Evolutionary conservation across 2,329 filamentous ascomycete species (phyloP), one percentile per base, ranked within the genome.

Genomic region (Hymenoscyphus repandus): DNA sequence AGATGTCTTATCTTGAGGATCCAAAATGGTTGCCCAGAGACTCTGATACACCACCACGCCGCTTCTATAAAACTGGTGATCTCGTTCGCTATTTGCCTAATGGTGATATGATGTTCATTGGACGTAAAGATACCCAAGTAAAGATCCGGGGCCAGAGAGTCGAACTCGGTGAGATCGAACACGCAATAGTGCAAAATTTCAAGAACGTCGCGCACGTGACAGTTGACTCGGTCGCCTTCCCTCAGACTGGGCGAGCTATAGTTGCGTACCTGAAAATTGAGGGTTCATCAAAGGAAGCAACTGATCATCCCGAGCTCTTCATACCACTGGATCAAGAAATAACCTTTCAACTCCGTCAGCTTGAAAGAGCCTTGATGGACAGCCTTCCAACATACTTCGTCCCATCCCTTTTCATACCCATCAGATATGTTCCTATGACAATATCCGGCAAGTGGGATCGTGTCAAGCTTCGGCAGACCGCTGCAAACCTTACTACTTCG

Each of bases 121-220:
- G 82, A 6, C 74, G 84, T 44, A 76, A 76, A 44, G 83, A 86
- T 59, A 77, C 76, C 20, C 82, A 83, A 62, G 77, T 84, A 49
- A 87, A 88, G 34, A 33, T 60, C 13, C 48, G 53, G 6, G 58
- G 58, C 3, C 58, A 58, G 34, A 40, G 58, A 13, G 49, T 60
- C 18, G 58, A 60, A 46, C 44, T 60, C 13, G 54, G 50, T 10
- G 58, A 57, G 17, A 50, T 60, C 3, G 58, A 60, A 33, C 50
- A 54, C 31, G 57, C 64, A 3, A 52, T 68, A 6, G 69, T 72
- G 39, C 64, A 68, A 52, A 64, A 64, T 0, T 53, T 72, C 1
- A 51, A 72, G 18, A 62, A 67, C 13, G 15, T 42, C 6, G 20
- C 13, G 17, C 39, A 42, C 22, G 41, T 44, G 6, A 32, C 22